phyloP scores from a whole-genome alignment of 306 rosid genomes.

The barrel medic (Medicago truncatula) region DNA sequence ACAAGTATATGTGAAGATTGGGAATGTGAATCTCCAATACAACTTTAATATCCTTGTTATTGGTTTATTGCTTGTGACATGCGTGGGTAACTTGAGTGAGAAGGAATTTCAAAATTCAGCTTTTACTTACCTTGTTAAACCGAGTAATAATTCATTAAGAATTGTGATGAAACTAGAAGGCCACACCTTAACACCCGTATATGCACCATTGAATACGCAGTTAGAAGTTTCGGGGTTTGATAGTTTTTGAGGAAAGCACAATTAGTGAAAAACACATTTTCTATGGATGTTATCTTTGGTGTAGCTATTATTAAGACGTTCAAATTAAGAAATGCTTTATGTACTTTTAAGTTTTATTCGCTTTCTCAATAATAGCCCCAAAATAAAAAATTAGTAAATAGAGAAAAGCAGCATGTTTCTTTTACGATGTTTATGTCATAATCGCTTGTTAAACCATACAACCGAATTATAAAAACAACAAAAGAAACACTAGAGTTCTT shows the following conservation, averaged over 20 bases:
- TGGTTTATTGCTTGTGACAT: too few species aligned
- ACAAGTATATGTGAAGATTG: too few species aligned
- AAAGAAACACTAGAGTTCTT: too few species aligned
- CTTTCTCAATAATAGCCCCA: conserved; percentile 42
- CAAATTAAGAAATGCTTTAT: conserved; percentile 59
- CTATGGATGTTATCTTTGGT: conserved; percentile 46
- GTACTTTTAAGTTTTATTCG: conserved; percentile 49
- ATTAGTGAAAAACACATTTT: conserved; percentile 50
- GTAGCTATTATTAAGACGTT: conserved; percentile 60
- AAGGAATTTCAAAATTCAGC: conserved; percentile 6
- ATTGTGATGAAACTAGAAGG: conserved; percentile 37
- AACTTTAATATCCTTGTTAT: too few species aligned
- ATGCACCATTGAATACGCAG: conserved; percentile 33
- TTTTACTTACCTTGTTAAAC: conserved; percentile 28
- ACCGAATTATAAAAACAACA: too few species aligned
- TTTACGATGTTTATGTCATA: conserved; percentile 45
- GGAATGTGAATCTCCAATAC: too few species aligned
- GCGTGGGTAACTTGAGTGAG: conserved; percentile 25
- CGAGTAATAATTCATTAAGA: conserved; percentile 23
- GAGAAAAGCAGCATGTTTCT: conserved; percentile 43
- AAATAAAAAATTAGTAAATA: conserved; percentile 19
- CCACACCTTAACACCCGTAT: conserved; percentile 8
- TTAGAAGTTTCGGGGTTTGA: conserved; percentile 44
- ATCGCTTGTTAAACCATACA: conserved; percentile 18
- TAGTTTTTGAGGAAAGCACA: conserved; percentile 37